These are phyloP conservation scores for Fusarium transvaalense DNA, from an alignment of 2,329 filamentous ascomycete genomes.

Conservation along the genomic window DNA sequence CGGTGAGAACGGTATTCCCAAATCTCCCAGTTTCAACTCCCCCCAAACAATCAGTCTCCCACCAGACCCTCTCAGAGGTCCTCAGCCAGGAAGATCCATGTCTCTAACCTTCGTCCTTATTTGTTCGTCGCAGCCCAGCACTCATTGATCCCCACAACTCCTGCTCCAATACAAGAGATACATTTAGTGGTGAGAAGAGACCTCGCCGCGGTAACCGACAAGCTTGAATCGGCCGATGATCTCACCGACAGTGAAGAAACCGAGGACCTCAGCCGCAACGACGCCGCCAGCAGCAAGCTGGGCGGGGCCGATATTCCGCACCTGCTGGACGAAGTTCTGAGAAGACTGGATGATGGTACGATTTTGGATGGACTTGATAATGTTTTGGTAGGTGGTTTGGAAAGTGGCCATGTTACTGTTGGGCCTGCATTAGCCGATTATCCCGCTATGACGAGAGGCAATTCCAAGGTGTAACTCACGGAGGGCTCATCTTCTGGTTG, in stretches of 20 bases:
- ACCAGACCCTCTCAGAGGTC: conserved; percentile 40
- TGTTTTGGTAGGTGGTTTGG: conserved; percentile 85
- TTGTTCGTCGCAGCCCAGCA: conserved; percentile 35
- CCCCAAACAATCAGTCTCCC: conserved; percentile 42
- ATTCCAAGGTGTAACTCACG: conserved; percentile 72
- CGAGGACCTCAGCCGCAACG: conserved; percentile 85
- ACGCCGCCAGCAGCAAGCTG: conserved; percentile 82
- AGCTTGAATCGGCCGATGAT: conserved; percentile 97
- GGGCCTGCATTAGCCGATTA: conserved; percentile 18
- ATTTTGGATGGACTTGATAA: conserved; percentile 78
- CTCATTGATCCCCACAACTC: conserved; percentile 27
- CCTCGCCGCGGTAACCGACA: conserved; percentile 87
- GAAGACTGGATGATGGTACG: conserved; percentile 69
- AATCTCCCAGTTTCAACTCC: conserved; percentile 42
- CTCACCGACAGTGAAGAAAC: conserved; percentile 98
- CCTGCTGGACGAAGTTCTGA: conserved; percentile 64
- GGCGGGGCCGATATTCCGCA: conserved; percentile 77
- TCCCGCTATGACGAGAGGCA: conserved; percentile 26
- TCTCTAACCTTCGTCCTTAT: conserved; percentile 44
- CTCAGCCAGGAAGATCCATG: conserved; percentile 35
- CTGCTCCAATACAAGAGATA: conserved; percentile 22
- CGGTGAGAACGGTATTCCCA: conserved; percentile 39
- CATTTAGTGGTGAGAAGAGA: conserved; percentile 70
- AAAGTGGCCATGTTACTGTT: conserved; percentile 81
- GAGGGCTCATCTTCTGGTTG: conserved; percentile 91